Conservation (phyloP, 192 early-diverging fungal species). For the Coemansia sp. region DNA sequence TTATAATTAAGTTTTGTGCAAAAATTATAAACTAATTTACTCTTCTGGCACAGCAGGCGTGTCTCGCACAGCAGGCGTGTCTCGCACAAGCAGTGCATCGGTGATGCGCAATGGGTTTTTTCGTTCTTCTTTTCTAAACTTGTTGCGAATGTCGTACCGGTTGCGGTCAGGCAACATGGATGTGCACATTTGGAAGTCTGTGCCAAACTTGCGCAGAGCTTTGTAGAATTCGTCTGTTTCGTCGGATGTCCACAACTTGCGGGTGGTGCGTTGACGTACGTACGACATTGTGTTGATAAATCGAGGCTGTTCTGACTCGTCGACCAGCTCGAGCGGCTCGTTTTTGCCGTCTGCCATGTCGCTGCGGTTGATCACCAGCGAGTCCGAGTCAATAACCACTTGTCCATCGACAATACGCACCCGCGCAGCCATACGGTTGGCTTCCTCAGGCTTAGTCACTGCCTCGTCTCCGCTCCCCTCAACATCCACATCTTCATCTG, state of each 20-base stretch:
- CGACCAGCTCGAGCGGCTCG: conserved; percentile 46
- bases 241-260: conserved; percentile 40
- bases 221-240: conserved; percentile 49
- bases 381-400: conserved; percentile 47
- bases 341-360: conserved; percentile 28
- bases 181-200: conserved; percentile 54
- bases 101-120: conserved; percentile 29
- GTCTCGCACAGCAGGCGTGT: too few species aligned
- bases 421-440: conserved; percentile 41
- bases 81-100: conserved; percentile 23
- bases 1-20: background rate
- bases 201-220: conserved; percentile 39
- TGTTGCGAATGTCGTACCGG: conserved; percentile 49
- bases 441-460: background rate
- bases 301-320: conserved; percentile 39
- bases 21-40: background rate
- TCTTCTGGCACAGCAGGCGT: background rate
- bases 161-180: conserved; percentile 30
- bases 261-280: conserved; percentile 26
- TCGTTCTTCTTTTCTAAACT: conserved; percentile 52
- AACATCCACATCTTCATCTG: background rate
- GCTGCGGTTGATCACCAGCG: conserved; percentile 43
- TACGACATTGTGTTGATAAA: conserved; percentile 52
- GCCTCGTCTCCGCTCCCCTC: background rate
- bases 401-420: conserved; percentile 52